A percentile compares a stretch with the other conserved stretches of the same genome.
Evolutionary conservation across 1,284 basidiomycete genomes (phyloP).

Genomic region (Takashimella koratensis): DNA sequence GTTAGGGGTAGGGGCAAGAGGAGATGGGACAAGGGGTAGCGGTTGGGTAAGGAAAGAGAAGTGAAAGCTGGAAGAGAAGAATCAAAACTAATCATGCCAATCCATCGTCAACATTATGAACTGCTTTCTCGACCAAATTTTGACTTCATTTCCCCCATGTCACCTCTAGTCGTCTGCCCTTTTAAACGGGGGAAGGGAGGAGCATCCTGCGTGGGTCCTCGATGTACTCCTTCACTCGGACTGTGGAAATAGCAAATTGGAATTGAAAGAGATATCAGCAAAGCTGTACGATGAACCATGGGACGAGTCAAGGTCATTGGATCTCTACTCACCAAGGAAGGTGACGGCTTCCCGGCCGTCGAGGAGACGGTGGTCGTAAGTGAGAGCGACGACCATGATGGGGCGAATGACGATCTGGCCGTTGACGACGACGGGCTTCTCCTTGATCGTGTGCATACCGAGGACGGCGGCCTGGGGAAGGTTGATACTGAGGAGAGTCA

Average conservation of each 20-base stretch:
- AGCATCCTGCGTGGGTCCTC: conserved; percentile 66
- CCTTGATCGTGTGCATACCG: conserved; percentile 97
- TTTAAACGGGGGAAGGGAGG: conserved; percentile 49
- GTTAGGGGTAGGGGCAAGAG: too few species aligned
- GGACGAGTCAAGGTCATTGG: too few species aligned
- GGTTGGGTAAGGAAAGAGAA: too few species aligned
- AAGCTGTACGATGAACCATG: too few species aligned
- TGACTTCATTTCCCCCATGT: too few species aligned
- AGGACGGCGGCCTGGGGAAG: conserved; percentile 91
- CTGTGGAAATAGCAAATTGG: conserved; percentile 39
- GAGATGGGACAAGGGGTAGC: too few species aligned
- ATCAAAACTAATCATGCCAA: too few species aligned
- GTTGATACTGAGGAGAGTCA: conserved; percentile 63
- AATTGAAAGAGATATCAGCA: too few species aligned
- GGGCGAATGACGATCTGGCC: conserved; percentile 87
- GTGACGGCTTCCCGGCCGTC: conserved; percentile 96
- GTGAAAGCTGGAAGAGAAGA: too few species aligned
- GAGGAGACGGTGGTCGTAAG: conserved; percentile 93
- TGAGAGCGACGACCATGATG: conserved; percentile 92
- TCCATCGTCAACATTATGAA: too few species aligned
- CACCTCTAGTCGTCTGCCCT: too few species aligned
- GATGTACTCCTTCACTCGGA: conserved; percentile 67
- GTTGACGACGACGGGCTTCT: conserved; percentile 86
- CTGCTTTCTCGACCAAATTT: too few species aligned
- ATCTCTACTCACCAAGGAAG: conserved; percentile 88